A percentile compares a stretch with the other conserved stretches of the same genome.
Conservation (phyloP, 768 basidiomycete species). For the Naematelia encephala region DNA sequence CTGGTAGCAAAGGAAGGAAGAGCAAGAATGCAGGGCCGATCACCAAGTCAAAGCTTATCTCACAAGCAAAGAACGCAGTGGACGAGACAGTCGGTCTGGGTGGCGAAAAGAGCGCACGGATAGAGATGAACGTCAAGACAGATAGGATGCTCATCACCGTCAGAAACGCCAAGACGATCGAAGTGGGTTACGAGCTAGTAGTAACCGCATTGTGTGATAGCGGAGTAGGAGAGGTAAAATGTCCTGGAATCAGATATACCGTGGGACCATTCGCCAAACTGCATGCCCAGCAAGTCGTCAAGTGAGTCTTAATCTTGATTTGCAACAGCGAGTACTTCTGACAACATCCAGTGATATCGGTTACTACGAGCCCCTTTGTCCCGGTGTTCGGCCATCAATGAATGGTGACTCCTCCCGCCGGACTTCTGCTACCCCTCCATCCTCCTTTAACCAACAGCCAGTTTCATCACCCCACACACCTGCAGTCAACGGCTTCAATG, state of each 20-base stretch:
- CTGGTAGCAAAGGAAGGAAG: slow-evolving; percentile 30
- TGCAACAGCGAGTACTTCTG: too few species aligned
- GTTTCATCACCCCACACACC: slow-evolving; percentile 6
- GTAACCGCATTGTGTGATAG: slow-evolving; percentile 75
- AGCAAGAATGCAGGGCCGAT: slow-evolving; percentile 55
- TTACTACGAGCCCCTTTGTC: slow-evolving; percentile 31
- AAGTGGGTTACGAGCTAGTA: slow-evolving; percentile 72
- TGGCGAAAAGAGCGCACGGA: slow-evolving; percentile 67
- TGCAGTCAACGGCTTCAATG: slow-evolving; percentile 2
- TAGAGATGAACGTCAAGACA: slow-evolving; percentile 56
- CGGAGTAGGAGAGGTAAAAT: slow-evolving; percentile 52
- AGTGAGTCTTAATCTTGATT: slow-evolving; percentile 29
- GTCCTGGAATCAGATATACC: slow-evolving; percentile 35
- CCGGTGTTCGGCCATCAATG: slow-evolving; percentile 4
- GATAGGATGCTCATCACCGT: slow-evolving; percentile 77
- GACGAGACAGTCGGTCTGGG: slow-evolving; percentile 69
- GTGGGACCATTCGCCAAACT: slow-evolving; percentile 36
- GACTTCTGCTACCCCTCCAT: slow-evolving; percentile 2
- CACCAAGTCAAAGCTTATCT: slow-evolving; percentile 12
- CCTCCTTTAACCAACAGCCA: neutral
- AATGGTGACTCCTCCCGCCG: slow-evolving; percentile 2
- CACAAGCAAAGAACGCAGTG: slow-evolving; percentile 56
- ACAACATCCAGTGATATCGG: slow-evolving; percentile 1
- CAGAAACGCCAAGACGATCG: slow-evolving; percentile 64
- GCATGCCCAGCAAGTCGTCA: slow-evolving; percentile 37